Percentiles rank a stretch among this genome's conserved stretches.
Evolutionary conservation across 2,329 filamentous ascomycete genomes (phyloP).

Genomic region (Coniella vitis): DNA sequence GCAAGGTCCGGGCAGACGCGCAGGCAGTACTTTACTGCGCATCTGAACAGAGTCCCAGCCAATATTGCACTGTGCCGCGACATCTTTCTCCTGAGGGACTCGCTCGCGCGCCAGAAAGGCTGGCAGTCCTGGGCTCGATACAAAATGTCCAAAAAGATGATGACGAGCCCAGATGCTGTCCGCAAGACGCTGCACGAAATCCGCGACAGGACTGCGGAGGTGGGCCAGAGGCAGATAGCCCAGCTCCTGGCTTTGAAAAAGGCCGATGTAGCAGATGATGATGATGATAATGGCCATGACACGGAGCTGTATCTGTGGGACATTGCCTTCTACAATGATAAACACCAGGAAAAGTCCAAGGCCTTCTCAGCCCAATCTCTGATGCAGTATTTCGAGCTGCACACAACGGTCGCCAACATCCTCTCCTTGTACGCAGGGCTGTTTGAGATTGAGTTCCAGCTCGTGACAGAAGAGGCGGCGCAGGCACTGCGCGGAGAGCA

Average conservation of each 20-base stretch:
- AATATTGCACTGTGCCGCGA: conserved; percentile 1
- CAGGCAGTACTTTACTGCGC: conserved; percentile 6
- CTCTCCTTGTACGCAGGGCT: conserved; percentile 6
- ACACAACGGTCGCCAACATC: neutral
- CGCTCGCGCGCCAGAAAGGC: conserved; percentile 1
- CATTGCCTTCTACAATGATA: conserved; percentile 43
- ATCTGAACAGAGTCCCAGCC: conserved; percentile 5
- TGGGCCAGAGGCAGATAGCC: conserved; percentile 33
- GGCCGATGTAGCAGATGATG: conserved; percentile 26
- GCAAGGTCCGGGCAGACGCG: conserved; percentile 9
- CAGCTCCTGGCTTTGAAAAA: conserved; percentile 45
- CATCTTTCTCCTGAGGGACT: conserved; percentile 1
- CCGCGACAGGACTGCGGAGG: neutral
- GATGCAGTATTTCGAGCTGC: conserved; percentile 13
- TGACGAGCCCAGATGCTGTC: neutral
- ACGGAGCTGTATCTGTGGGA: conserved; percentile 51
- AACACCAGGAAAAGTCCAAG: conserved; percentile 26
- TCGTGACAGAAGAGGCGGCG: neutral
- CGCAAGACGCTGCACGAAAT: neutral
- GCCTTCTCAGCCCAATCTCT: neutral
- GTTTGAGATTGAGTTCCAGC: conserved; percentile 9
- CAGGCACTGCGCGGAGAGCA: neutral
- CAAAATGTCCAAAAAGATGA: conserved; percentile 4
- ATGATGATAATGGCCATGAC: conserved; percentile 20
- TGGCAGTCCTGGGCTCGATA: neutral